A percentile compares a stretch with the other conserved stretches of the same genome.
Evolutionary conservation across 306 rosid species (phyloP).

Genomic region (Vigna radiata): DNA sequence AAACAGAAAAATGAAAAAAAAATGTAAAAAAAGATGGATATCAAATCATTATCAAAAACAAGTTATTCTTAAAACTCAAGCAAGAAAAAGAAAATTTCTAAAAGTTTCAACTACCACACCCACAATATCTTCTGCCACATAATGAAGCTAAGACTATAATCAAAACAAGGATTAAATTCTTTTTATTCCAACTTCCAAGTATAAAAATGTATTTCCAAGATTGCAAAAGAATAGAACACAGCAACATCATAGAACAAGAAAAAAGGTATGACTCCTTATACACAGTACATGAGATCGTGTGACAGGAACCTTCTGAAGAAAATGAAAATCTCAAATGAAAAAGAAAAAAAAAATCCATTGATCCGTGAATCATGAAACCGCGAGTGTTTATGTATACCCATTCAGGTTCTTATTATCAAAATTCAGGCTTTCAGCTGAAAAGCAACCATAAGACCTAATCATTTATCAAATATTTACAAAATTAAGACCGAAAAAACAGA

Average conservation of each 20-base stretch:
- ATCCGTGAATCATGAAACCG: constrained; percentile 25
- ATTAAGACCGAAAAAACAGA: not conserved
- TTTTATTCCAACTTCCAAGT: not conserved
- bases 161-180: constrained; percentile 12
- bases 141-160: constrained; percentile 37
- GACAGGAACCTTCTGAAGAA: constrained; percentile 36
- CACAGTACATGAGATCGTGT: constrained; percentile 1
- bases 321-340: not conserved
- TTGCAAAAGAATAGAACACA: constrained; percentile 6
- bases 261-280: not conserved
- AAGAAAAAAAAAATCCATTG: not conserved
- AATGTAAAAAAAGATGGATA: not conserved
- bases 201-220: not conserved
- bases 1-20: not conserved
- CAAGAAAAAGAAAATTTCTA: constrained; percentile 32
- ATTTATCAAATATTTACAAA: not conserved
- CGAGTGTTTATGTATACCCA: not conserved
- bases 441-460: not conserved
- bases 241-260: not conserved
- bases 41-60: constrained; percentile 14
- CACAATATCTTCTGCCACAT: constrained; percentile 15
- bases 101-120: constrained; percentile 34
- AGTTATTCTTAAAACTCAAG: constrained; percentile 40
- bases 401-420: not conserved
- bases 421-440: constrained; percentile 17